phyloP scores from a whole-genome alignment of 805 yeast species.

The Spencermartinsiella europaea region DNA sequence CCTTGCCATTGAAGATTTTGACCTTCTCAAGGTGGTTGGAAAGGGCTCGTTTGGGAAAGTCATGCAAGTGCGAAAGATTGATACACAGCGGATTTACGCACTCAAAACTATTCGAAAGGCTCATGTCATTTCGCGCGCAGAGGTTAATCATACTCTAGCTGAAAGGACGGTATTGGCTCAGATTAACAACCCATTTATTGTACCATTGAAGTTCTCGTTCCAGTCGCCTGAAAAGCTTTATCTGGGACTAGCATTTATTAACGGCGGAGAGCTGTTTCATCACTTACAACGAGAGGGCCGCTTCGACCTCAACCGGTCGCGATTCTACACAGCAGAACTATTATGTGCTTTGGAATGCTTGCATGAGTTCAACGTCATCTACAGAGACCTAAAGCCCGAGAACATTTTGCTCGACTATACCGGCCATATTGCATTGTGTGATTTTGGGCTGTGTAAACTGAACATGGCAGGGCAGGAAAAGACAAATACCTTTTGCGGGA shows the following conservation, averaged over 20 bases:
- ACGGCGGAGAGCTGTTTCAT: constrained; percentile 95
- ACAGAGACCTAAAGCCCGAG: constrained; percentile 94
- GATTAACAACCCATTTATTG: constrained; percentile 91
- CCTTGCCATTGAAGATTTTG: constrained; percentile 85
- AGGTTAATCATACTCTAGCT: constrained; percentile 93
- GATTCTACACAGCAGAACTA: constrained; percentile 92
- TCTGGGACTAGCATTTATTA: constrained; percentile 84
- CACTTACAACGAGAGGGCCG: constrained; percentile 89
- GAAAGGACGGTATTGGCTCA: constrained; percentile 93
- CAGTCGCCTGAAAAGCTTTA: constrained; percentile 96
- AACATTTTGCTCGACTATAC: constrained; percentile 91
- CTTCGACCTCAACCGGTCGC: constrained; percentile 80
- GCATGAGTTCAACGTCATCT: constrained; percentile 87
- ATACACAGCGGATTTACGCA: constrained; percentile 92
- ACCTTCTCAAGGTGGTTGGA: constrained; percentile 88
- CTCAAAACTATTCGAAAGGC: constrained; percentile 90
- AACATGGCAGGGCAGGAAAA: constrained; percentile 89
- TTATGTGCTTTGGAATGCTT: constrained; percentile 88
- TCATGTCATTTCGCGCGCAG: constrained; percentile 88
- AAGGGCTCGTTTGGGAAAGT: constrained; percentile 98
- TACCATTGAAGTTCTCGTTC: constrained; percentile 91
- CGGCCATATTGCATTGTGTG: constrained; percentile 97
- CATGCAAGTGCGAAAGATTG: constrained; percentile 96
- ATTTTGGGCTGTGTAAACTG: constrained; percentile 92
- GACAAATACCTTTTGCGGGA: constrained; percentile 90